Evolutionary conservation across 1,139 yeast species (phyloP), one percentile per base, ranked within the genome.

Genomic region (Blastobotrys petasosporus): DNA sequence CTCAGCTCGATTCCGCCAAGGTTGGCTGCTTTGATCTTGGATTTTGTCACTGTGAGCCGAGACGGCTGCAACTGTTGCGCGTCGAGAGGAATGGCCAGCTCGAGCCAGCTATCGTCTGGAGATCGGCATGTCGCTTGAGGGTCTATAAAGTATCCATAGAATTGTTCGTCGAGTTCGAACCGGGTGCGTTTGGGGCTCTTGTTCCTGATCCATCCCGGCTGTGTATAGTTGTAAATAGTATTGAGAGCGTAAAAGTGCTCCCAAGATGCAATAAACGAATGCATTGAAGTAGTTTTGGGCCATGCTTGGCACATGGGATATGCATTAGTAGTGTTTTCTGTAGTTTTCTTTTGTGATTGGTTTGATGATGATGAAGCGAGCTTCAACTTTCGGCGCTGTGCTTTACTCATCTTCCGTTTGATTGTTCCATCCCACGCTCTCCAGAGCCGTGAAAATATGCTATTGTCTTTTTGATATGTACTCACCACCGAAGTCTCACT

Each of bases 261-360:
- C 68, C 68, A 65, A 4, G 70, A 65, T 5, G 64, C 61, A 5
- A 66, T 48, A 3, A 48, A 25, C 3, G 70, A 65, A 36, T 43
- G 50, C 23, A 51, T 33, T 17, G 29, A 45, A 29, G 28, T 46
- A 2, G 28, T 35, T 13, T 12, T 43, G 30, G 25, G 23, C 48
- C 51, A 55, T 32, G 44, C 48, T 29, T 31, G 40, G 38, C 53
- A 48, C 31, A 39, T 32, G n/a, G 35, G 45, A 12, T 33, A 43
- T 12, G 42, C 33, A 11, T 30, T 16, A 34, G 29, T n/a, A 15
- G 33, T 25, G 20, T 48, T 34, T 50, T 48, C 42, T 46, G 44
- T 10, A 41, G 37, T n/a, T n/a, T n/a, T 15, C 23, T 11, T 25
- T 31, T 32, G 41, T 32, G 29, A 30, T 13, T 25, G 41, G 33